These are phyloP conservation scores for Ceratocystis harringtonii DNA, from an alignment of 2,329 filamentous ascomycete species.

Conservation along the genomic window DNA sequence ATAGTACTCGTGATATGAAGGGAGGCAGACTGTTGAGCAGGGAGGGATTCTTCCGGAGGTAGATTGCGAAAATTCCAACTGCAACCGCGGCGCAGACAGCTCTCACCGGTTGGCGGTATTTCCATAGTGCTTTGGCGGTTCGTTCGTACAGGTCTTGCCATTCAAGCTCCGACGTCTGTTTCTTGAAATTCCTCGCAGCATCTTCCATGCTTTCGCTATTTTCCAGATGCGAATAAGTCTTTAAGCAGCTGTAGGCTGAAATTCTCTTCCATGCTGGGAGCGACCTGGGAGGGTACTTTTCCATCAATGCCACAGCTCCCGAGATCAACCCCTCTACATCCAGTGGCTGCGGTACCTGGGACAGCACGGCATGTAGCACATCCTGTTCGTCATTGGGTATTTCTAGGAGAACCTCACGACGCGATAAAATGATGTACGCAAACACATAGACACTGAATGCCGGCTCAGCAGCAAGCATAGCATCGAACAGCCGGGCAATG, in stretches of 20 bases:
- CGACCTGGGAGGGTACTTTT: slow-evolving; percentile 52
- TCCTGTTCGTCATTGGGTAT: slow-evolving; percentile 74
- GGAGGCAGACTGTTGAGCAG: slow-evolving; percentile 15
- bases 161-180: slow-evolving; percentile 55
- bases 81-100: slow-evolving; percentile 49
- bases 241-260: slow-evolving; percentile 64
- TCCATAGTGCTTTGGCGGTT: slow-evolving; percentile 17
- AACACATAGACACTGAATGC: slow-evolving; percentile 84
- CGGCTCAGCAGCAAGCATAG: slow-evolving; percentile 74
- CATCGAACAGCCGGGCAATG: slow-evolving; percentile 85
- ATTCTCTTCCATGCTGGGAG: slow-evolving; percentile 59
- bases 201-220: slow-evolving; percentile 42
- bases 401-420: slow-evolving; percentile 71
- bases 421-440: slow-evolving; percentile 68
- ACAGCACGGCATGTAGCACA: slow-evolving; percentile 78
- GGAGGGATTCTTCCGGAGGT: slow-evolving; percentile 39
- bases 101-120: slow-evolving; percentile 48
- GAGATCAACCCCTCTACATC: slow-evolving; percentile 65
- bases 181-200: slow-evolving; percentile 51
- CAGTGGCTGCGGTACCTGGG: slow-evolving; percentile 68
- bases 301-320: slow-evolving; percentile 48
- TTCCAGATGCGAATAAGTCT: slow-evolving; percentile 51
- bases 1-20: not conserved
- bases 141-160: slow-evolving; percentile 21
- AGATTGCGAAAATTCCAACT: slow-evolving; percentile 53